Conservation (phyloP, 2,329 filamentous ascomycete genomes). For the Hirsutella rhossiliensis region DNA sequence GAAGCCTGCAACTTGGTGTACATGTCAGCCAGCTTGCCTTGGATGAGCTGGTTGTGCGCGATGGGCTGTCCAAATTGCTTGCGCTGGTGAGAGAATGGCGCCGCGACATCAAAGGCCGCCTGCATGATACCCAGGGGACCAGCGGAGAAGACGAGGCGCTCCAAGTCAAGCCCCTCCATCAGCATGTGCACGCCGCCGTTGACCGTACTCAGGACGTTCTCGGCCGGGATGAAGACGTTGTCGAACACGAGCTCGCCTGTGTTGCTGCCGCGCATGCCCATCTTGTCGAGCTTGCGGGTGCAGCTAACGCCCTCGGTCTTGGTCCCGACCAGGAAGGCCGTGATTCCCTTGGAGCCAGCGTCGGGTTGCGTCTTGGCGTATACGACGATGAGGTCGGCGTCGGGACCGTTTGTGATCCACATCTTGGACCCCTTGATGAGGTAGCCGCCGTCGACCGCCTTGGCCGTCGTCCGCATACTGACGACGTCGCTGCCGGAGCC, state of each 20-base stretch:
- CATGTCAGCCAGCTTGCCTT: slow-evolving; percentile 93
- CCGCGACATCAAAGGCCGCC: slow-evolving; percentile 68
- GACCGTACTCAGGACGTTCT: slow-evolving; percentile 68
- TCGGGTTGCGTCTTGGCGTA: slow-evolving; percentile 88
- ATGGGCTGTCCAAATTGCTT: slow-evolving; percentile 83
- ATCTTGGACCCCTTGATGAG: slow-evolving; percentile 86
- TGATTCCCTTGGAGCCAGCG: slow-evolving; percentile 78
- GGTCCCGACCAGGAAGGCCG: slow-evolving; percentile 79
- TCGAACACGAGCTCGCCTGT: slow-evolving; percentile 92
- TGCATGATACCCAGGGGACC: slow-evolving; percentile 94
- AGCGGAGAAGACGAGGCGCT: slow-evolving; percentile 81
- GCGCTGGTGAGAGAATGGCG: slow-evolving; percentile 81
- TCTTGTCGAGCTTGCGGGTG: slow-evolving; percentile 87
- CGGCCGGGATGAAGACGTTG: slow-evolving; percentile 73
- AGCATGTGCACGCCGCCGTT: slow-evolving; percentile 80
- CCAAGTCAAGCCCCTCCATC: slow-evolving; percentile 93
- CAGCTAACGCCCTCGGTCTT: slow-evolving; percentile 64
- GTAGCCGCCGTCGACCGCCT: slow-evolving; percentile 72
- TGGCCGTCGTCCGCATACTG: slow-evolving; percentile 82
- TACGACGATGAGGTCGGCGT: slow-evolving; percentile 88
- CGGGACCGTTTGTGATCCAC: slow-evolving; percentile 98
- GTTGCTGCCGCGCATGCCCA: slow-evolving; percentile 95
- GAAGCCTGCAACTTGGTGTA: slow-evolving; percentile 84
- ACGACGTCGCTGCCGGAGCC: slow-evolving; percentile 89
- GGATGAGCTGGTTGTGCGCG: slow-evolving; percentile 84